Evolutionary conservation across 2,329 filamentous ascomycete genomes (phyloP), one percentile per base, ranked within the genome.

Genomic region (Bipolaris oryzae): DNA sequence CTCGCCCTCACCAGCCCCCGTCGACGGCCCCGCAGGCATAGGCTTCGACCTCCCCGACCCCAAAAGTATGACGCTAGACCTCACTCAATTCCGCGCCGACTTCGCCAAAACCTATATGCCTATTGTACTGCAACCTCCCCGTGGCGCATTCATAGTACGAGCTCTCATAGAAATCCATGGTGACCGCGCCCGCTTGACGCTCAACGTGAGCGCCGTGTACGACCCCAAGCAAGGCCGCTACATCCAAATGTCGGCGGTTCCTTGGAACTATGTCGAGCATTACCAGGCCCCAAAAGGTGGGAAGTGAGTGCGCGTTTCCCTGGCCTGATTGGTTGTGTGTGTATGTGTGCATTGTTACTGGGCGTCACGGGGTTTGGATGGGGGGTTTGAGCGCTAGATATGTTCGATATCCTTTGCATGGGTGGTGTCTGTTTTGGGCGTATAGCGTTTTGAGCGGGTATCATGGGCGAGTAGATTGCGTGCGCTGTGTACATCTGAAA

Each of bases 81-180:
- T 74, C 13, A 57, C 60, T 1, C 55, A 66, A 11, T 73, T 74
- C 48, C 70, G 68, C 28, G 55, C 60, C 31, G 58, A 67, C 37
- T 56, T 71, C 11, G 52, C 50, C n/a, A 69, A 62, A 50, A 23
- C 61, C 3, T 52, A 55, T 42, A 74, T 72, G 39, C 53, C 23
- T 11, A 50, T 50, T 9, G 3, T 42, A 1, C 52, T 67, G 6
- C 73, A 78, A 34, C 67, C 76, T 0, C 80, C 81, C 5, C 74
- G 80, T 11, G 81, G 81, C 3, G 75, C 73, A 3, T 76, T 82
- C 49, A 57, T 78, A 0, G 75, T 83, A 11, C 68, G 72, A 1
- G 81, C 80, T 3, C 53, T 82, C 33, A 70, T 84, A 1, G 79
- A 82, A 54, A 63, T 83, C 3, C 67, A 74, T n/a, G 81, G 81